Evolutionary conservation across 192 early-diverging fungal genomes (phyloP), one percentile per base, ranked within the genome.

Genomic region (Phlyctochytrium bullatum): DNA sequence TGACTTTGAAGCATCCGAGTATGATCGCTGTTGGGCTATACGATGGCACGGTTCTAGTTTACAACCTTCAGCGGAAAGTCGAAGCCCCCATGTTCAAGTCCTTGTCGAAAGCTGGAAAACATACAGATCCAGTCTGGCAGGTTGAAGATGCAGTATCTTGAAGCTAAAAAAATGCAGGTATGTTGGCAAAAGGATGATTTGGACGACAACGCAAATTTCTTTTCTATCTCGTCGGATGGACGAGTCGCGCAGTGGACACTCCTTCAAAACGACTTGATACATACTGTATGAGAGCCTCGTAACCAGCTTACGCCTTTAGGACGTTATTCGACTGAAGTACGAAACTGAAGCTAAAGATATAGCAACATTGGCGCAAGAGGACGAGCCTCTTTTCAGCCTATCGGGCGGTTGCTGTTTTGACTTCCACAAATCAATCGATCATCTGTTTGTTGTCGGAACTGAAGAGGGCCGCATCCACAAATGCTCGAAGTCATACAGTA

Each of bases 71-170:
- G 51, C 82, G 81, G 56, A 85, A 86, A 61, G 61, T 61, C 33
- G 78, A 86, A 54, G 71, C 29, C 16, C 83, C 85, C 1, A 64
- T 85, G 3, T 86, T 78, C 69, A 74, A 72, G 65, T 83, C 77
- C 20, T 58, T 68, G 1, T 34, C 66, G 23, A 78, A 79, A 40
- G 72, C 52, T 6, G 80, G 78, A 12, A 79, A 83, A 47, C 85
- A 87, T 69, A 80, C 83, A n/a, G 85, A 87, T 62, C 83, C 85
- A 16, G 85, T 87, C 3, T 87, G 85, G 85, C 83, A 87, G 72
- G 83, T 75, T 35, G 51, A 54, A 60, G 1, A 28, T 0, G 34
- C 53, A 64, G n/a, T 67, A 20, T 64, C 47, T 4, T 40, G 34
- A 27, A 20, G 29, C 23, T 28, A 50, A 70, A 47, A 59, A 64